Evolutionary conservation across 148 eudicot species (phyloP).

Genomic region (Limonium bicolor): DNA sequence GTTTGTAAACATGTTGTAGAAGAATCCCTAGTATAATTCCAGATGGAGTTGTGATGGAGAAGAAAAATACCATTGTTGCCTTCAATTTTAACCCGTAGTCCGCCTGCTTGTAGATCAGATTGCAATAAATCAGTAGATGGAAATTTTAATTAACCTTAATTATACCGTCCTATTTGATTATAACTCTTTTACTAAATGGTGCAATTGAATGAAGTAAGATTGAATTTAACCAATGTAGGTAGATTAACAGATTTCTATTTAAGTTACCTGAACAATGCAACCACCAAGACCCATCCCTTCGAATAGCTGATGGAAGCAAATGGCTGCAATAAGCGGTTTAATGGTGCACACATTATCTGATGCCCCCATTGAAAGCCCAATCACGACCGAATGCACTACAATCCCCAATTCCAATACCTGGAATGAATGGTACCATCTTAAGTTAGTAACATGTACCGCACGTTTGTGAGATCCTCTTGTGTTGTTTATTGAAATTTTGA

Average conservation of each 20-base stretch:
- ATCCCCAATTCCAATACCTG: slow-evolving; percentile 60
- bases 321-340: slow-evolving; percentile 56
- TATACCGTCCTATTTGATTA: neutral
- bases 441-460: too few relatives aligned
- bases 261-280: slow-evolving; percentile 52
- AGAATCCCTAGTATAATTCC: slow-evolving; percentile 41
- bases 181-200: neutral
- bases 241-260: neutral
- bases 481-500: too few relatives aligned
- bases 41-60: slow-evolving; percentile 42
- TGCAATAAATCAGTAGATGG: neutral
- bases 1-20: slow-evolving; percentile 22
- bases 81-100: slow-evolving; percentile 29
- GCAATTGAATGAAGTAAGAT: neutral
- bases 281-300: slow-evolving; percentile 93
- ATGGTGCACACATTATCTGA: slow-evolving; percentile 64
- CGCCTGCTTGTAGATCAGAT: too few relatives aligned
- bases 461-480: too few relatives aligned
- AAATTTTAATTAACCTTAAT: too few relatives aligned
- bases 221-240: neutral
- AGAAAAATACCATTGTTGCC: slow-evolving; percentile 36
- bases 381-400: slow-evolving; percentile 72
- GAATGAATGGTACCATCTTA: too few relatives aligned
- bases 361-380: slow-evolving; percentile 71
- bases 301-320: slow-evolving; percentile 73